phyloP scores from a whole-genome alignment of 176 grass and related monocot genomes.

The Cocos nucifera region DNA sequence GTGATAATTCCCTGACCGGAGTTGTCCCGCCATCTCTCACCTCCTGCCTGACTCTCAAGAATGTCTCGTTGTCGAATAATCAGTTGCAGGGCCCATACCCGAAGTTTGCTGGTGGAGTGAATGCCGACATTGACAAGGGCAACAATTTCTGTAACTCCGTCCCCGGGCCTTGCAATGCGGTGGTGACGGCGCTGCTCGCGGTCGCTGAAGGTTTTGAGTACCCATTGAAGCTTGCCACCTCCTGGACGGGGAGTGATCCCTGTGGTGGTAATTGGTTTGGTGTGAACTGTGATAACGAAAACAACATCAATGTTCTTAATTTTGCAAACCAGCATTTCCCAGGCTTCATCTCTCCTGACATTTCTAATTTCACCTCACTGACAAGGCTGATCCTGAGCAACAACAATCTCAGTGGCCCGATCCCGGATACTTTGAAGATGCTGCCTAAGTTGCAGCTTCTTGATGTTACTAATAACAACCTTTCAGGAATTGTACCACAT shows the following conservation, averaged over 20 bases:
- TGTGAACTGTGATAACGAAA: constrained; percentile 30
- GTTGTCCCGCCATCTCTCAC: constrained; percentile 2
- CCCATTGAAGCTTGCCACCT: constrained; percentile 35
- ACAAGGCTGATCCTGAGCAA: constrained; percentile 43
- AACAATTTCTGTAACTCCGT: constrained; percentile 47
- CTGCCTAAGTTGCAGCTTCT: constrained; percentile 35
- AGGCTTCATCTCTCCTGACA: constrained; percentile 53
- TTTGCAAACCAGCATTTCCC: constrained; percentile 51
- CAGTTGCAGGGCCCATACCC: constrained; percentile 38
- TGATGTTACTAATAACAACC: constrained; percentile 70
- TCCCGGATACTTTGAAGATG: constrained; percentile 50
- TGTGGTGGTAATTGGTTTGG: constrained; percentile 46
- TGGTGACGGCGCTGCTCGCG: constrained; percentile 45
- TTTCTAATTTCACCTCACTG: constrained; percentile 60
- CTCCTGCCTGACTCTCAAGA: constrained; percentile 1
- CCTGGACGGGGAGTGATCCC: constrained; percentile 55
- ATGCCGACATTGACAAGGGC: constrained; percentile 29
- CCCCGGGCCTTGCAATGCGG: constrained; percentile 34
- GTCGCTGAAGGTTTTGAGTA: constrained; percentile 68
- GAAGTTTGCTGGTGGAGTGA: constrained; percentile 9
- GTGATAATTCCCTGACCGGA: constrained; percentile 19
- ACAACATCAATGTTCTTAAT: constrained; percentile 31
- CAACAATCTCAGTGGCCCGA: constrained; percentile 48
- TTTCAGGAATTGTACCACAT: constrained; percentile 52
- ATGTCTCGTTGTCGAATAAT: constrained; percentile 17